Conservation (phyloP, 106 monocot species). For the Dioscorea zingiberensis region DNA sequence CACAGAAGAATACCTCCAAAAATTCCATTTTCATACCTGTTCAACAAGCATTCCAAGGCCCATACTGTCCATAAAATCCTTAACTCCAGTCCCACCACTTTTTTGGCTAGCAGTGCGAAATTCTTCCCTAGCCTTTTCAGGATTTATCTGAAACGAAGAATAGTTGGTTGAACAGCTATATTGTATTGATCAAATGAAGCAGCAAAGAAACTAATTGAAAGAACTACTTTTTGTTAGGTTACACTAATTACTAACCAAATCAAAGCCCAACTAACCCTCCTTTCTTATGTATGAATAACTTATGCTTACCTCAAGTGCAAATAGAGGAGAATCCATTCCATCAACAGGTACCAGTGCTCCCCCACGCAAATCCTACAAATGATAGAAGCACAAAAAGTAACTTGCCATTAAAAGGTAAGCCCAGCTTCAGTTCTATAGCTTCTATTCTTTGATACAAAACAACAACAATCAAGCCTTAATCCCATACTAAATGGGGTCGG, state of each 20-base stretch:
- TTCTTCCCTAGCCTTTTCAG: conserved; percentile 93
- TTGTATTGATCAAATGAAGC: neutral
- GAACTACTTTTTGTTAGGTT: no score
- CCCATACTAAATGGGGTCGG: no score
- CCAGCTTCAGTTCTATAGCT: no score
- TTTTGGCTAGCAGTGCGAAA: conserved; percentile 71
- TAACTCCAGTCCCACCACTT: conserved; percentile 79
- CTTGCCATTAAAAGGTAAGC: no score
- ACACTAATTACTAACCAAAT: neutral
- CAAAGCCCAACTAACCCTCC: neutral
- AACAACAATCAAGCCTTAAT: no score
- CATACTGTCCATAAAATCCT: conserved; percentile 99
- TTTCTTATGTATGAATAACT: neutral
- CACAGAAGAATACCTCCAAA: neutral
- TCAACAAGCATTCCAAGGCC: conserved; percentile 93
- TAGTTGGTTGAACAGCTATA: neutral
- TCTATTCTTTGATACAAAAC: no score
- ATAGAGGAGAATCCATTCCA: conserved; percentile 76
- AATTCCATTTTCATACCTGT: conserved; percentile 41
- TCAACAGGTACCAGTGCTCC: conserved; percentile 86
- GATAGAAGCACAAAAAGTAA: neutral
- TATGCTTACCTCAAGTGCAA: conserved; percentile 75
- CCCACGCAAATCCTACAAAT: conserved; percentile 75
- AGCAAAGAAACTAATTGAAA: neutral
- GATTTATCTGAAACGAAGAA: conserved; percentile 73